These are phyloP conservation scores for Candida arabinofermentans DNA, from an alignment of 805 yeast genomes.

Conservation along the genomic window DNA sequence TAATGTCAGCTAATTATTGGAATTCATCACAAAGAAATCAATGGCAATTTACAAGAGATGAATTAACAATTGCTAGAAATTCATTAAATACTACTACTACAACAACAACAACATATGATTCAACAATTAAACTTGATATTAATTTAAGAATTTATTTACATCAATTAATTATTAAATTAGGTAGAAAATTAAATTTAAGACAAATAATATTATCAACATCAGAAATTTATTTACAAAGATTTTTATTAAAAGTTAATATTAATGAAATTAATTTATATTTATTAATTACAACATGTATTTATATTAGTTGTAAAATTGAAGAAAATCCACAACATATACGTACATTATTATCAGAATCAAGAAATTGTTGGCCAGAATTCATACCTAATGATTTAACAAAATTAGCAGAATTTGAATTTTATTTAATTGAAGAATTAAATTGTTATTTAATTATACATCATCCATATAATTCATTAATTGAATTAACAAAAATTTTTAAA, in stretches of 20 bases:
- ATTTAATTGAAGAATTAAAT: conserved; percentile 82
- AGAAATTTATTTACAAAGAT: conserved; percentile 78
- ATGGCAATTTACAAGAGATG: conserved; percentile 77
- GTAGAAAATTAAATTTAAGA: conserved; percentile 70
- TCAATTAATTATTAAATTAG: conserved; percentile 67
- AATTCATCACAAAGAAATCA: conserved; percentile 70
- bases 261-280: conserved; percentile 81
- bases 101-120: conserved; percentile 6
- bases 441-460: conserved; percentile 69
- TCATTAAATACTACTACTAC: conserved; percentile 13
- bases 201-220: conserved; percentile 88
- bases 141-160: conserved; percentile 78
- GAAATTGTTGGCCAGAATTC: conserved; percentile 91
- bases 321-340: conserved; percentile 94
- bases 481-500: conserved; percentile 42
- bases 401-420: conserved; percentile 93
- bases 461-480: conserved; percentile 63
- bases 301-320: conserved; percentile 89
- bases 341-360: conserved; percentile 75
- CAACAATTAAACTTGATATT: conserved; percentile 44
- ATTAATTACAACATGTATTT: conserved; percentile 78
- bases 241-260: conserved; percentile 65
- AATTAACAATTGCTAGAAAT: conserved; percentile 34
- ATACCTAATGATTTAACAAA: conserved; percentile 89
- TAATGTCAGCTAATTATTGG: conserved; percentile 86